Percentiles rank a stretch among this genome's conserved stretches.
These are phyloP conservation scores for Aureobasidium musti DNA, from an alignment of 2,329 filamentous ascomycete species.

Conservation along the genomic window DNA sequence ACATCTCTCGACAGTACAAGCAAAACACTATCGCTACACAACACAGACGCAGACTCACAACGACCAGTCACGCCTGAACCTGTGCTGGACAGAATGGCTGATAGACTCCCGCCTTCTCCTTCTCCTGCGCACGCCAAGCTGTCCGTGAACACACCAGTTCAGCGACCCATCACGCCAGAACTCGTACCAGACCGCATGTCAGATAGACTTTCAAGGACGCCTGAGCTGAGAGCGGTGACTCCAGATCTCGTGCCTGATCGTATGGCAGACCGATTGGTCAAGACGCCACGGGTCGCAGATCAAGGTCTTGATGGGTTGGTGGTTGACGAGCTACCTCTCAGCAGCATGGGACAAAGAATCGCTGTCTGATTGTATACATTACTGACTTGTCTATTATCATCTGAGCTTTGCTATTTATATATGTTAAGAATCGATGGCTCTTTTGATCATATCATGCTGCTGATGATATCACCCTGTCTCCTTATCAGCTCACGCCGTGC, in stretches of 20 bases:
- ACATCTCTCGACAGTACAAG: neutral
- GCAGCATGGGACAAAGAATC: conserved; percentile 41
- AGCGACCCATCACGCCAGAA: conserved; percentile 5
- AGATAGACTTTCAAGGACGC: neutral
- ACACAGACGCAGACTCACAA: neutral
- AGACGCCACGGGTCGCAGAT: neutral
- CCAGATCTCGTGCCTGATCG: conserved; percentile 23
- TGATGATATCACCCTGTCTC: neutral
- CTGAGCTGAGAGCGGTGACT: conserved; percentile 15
- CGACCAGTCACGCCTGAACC: conserved; percentile 20
- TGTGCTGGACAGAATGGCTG: conserved; percentile 14
- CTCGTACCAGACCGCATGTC: conserved; percentile 22
- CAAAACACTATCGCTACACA: neutral
- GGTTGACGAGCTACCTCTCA: conserved; percentile 39
- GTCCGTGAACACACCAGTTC: neutral
- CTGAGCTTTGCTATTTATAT: neutral
- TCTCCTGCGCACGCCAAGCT: neutral
- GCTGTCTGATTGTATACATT: conserved; percentile 28
- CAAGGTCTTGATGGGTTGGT: conserved; percentile 36
- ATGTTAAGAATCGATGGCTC: neutral
- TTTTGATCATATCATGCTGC: neutral
- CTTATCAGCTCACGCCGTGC: too few species aligned
- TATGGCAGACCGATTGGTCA: conserved; percentile 15
- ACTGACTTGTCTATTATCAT: too few species aligned
- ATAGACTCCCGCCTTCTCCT: conserved; percentile 8